Evolutionary conservation across 2,329 filamentous ascomycete species (phyloP).

Genomic region (Neofusicoccum ribis): DNA sequence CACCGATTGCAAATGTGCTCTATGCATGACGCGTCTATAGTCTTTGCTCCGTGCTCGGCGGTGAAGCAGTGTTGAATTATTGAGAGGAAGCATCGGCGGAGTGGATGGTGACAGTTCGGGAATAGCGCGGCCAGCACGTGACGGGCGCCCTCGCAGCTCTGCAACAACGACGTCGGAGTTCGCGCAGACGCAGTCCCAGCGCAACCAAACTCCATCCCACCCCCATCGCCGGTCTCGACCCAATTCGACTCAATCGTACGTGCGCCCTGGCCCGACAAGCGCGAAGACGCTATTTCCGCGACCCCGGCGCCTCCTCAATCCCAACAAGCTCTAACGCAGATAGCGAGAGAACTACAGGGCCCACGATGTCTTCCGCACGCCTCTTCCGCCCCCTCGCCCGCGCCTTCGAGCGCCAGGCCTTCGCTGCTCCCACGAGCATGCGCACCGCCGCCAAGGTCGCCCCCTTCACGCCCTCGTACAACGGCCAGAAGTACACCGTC

Average conservation of each 20-base stretch:
- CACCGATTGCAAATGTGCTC: too few species aligned
- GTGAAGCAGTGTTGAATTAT: background rate
- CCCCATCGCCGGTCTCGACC: constrained; percentile 12
- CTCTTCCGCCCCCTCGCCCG: constrained; percentile 44
- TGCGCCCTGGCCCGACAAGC: background rate
- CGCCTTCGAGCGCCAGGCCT: constrained; percentile 39
- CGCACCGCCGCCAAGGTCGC: constrained; percentile 20
- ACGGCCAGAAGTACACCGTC: constrained; percentile 16
- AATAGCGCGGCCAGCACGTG: background rate
- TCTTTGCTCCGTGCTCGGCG: background rate
- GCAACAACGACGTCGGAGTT: constrained; percentile 12
- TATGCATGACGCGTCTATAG: background rate
- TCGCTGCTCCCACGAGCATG: constrained; percentile 26
- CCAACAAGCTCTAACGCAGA: constrained; percentile 24
- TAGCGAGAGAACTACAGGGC: constrained; percentile 5
- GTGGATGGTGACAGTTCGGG: background rate
- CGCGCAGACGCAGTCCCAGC: constrained; percentile 1
- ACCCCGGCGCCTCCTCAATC: background rate
- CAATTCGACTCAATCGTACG: constrained; percentile 20
- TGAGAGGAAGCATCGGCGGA: background rate
- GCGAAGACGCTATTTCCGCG: background rate
- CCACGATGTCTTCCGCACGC: constrained; percentile 42
- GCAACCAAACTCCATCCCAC: constrained; percentile 15
- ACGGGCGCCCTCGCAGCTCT: background rate
- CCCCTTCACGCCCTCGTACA: constrained; percentile 20